Percentiles rank a stretch among this genome's conserved stretches.
These are phyloP conservation scores for Castanea mollissima DNA, from an alignment of 306 rosid genomes.

Conservation along the genomic window DNA sequence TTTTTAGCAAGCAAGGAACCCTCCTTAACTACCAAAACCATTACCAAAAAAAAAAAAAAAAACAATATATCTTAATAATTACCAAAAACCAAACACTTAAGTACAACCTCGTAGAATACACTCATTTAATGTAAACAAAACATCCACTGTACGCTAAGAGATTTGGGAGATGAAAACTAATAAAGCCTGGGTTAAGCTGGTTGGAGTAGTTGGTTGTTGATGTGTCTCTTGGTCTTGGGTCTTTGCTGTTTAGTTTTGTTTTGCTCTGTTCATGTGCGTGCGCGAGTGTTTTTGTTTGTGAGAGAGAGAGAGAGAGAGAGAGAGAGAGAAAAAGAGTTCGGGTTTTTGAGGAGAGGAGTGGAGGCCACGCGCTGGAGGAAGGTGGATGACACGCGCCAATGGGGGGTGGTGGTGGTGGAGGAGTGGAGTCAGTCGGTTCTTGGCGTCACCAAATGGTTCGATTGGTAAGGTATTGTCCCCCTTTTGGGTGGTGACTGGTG, in stretches of 20 bases:
- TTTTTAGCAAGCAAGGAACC: slow-evolving; percentile 37
- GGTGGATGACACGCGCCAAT: background rate
- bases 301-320: slow-evolving; percentile 1
- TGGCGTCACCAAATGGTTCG: background rate
- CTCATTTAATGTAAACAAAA: background rate
- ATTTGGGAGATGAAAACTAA: background rate
- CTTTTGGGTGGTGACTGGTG: background rate
- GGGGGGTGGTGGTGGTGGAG: no score
- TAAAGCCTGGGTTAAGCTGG: slow-evolving; percentile 1
- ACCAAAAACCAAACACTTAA: no score
- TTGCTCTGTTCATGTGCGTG: background rate
- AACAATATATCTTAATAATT: background rate
- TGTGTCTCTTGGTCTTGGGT: background rate
- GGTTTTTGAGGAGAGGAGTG: background rate
- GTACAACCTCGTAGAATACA: no score
- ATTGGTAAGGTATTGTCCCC: background rate
- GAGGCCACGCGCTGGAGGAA: background rate
- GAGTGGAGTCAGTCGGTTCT: background rate
- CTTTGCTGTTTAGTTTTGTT: background rate
- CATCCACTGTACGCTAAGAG: background rate
- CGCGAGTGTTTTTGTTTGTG: background rate
- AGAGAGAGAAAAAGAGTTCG: background rate
- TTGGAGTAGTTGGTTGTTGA: slow-evolving; percentile 27
- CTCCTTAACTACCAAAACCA: slow-evolving; percentile 28
- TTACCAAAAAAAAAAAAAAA: background rate